Conservation (phyloP, 352 stramenopile genomes). For the Globisporangium solare region DNA sequence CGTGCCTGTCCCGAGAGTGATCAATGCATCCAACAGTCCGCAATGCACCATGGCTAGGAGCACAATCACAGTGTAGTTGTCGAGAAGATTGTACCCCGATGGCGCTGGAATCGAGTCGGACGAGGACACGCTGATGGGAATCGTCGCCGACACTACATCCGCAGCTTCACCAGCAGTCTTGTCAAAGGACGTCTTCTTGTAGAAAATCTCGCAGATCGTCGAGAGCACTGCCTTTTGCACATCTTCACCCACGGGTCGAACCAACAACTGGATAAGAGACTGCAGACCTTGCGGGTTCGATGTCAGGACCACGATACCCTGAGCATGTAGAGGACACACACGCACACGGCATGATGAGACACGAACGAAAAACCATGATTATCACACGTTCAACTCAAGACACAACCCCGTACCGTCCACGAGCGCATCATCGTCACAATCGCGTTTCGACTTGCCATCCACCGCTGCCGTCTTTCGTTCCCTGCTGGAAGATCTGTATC, state of each 20-base stretch:
- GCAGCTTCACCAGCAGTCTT: conserved; percentile 35
- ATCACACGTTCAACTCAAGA: background rate
- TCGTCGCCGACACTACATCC: conserved; percentile 36
- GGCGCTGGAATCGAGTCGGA: conserved; percentile 56
- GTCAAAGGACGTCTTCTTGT: conserved; percentile 82
- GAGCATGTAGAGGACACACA: background rate
- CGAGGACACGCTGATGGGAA: conserved; percentile 69
- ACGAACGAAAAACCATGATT: background rate
- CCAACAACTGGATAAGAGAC: conserved; percentile 81
- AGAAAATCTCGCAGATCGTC: conserved; percentile 89
- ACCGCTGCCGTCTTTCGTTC: conserved; percentile 80
- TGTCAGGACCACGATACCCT: conserved; percentile 82
- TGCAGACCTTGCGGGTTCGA: conserved; percentile 86
- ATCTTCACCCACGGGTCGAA: conserved; percentile 85
- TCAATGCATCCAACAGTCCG: conserved; percentile 74
- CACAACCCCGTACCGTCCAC: conserved; percentile 51
- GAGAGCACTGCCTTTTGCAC: conserved; percentile 85
- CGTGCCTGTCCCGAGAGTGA: conserved; percentile 74
- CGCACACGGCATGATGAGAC: background rate
- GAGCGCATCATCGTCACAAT: conserved; percentile 90
- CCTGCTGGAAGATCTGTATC: conserved; percentile 82
- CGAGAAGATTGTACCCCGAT: conserved; percentile 76
- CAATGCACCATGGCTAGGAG: conserved; percentile 85
- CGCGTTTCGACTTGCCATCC: conserved; percentile 87
- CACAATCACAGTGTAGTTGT: conserved; percentile 87